Percentiles rank a stretch among this genome's conserved stretches.
These are phyloP conservation scores for Sordaria brevicollis DNA, from an alignment of 495 filamentous ascomycete genomes.

Conservation along the genomic window DNA sequence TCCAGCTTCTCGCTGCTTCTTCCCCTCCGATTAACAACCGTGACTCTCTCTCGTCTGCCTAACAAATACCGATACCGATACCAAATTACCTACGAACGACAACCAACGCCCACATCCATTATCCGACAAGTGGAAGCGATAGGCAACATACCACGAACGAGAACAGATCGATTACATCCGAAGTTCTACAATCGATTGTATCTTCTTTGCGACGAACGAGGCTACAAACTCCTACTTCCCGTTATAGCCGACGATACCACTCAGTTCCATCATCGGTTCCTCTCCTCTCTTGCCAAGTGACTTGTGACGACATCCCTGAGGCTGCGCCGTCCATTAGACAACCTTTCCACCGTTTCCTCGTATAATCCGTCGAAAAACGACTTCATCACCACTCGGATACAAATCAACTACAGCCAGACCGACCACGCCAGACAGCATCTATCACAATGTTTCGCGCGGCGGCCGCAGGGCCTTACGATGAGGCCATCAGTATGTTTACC, in stretches of 20 bases:
- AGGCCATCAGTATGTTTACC: conserved; percentile 35
- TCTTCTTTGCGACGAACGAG: background rate
- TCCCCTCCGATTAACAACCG: too few species aligned
- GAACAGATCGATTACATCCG: background rate
- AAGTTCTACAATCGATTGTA: background rate
- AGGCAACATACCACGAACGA: background rate
- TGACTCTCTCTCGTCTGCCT: background rate
- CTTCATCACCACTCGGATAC: background rate
- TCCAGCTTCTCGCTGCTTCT: too few species aligned
- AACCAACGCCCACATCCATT: background rate
- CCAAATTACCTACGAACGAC: background rate
- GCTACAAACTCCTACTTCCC: background rate
- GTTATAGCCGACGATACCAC: background rate
- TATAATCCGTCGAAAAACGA: background rate
- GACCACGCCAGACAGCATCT: background rate
- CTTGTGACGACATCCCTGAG: background rate
- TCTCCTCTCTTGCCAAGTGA: background rate
- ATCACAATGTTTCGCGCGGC: conserved; percentile 41
- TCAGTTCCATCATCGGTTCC: background rate
- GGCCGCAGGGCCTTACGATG: conserved; percentile 40
- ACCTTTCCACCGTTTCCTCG: background rate
- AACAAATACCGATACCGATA: background rate
- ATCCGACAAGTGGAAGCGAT: background rate
- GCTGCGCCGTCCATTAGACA: background rate
- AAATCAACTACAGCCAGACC: background rate